Percentiles rank a stretch among this genome's conserved stretches.
Evolutionary conservation across 2,329 filamentous ascomycete species (phyloP).

Genomic region (Penicillium glabrum): DNA sequence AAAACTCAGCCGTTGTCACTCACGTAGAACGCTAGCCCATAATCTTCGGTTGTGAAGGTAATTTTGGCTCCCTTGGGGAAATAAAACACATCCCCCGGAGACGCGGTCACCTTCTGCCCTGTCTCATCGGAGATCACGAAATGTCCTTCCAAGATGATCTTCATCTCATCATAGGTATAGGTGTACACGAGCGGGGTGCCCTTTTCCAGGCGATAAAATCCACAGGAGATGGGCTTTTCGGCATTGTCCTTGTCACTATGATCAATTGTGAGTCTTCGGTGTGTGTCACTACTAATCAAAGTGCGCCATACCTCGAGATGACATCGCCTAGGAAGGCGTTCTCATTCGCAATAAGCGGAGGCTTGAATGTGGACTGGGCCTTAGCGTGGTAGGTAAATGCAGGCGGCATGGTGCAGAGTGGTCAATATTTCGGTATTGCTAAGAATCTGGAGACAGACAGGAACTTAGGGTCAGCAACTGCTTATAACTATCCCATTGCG

Average conservation of each 20-base stretch:
- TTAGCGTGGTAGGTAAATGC: conserved; percentile 56
- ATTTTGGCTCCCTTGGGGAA: conserved; percentile 67
- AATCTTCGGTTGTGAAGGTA: conserved; percentile 63
- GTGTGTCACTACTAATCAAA: background rate
- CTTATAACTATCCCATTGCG: background rate
- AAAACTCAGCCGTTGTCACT: conserved; percentile 17
- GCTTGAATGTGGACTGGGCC: conserved; percentile 61
- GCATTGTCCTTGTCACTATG: conserved; percentile 54
- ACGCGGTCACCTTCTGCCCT: conserved; percentile 59
- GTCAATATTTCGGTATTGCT: background rate
- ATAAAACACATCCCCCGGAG: conserved; percentile 66
- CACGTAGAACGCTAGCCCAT: conserved; percentile 61
- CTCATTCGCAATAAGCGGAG: conserved; percentile 65
- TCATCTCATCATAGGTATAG: conserved; percentile 72
- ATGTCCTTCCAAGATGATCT: conserved; percentile 68
- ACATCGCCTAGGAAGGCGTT: conserved; percentile 69
- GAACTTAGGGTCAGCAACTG: background rate
- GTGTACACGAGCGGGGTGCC: conserved; percentile 67
- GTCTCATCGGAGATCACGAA: conserved; percentile 65
- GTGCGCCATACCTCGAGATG: conserved; percentile 47
- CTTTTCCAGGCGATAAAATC: conserved; percentile 68
- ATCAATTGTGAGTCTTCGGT: background rate
- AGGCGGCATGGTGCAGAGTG: conserved; percentile 32
- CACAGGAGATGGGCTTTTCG: conserved; percentile 61
- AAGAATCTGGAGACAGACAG: background rate